Conservation (phyloP, 2,329 filamentous ascomycete genomes). For the Chrysosporium keratinophilum region DNA sequence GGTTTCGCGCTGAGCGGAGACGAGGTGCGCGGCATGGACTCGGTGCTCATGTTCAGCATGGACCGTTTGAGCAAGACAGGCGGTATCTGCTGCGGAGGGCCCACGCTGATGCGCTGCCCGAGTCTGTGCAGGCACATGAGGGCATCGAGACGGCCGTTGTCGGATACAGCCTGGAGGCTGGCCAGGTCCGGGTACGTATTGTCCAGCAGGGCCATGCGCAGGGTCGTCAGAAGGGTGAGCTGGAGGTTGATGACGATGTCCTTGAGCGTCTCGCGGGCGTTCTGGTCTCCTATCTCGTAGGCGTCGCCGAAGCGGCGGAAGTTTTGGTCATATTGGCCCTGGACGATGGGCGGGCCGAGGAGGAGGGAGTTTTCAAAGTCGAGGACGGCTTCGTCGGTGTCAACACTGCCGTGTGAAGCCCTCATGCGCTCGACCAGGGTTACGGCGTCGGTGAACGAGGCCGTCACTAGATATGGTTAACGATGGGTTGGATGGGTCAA, state of each 20-base stretch:
- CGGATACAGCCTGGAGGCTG: slow-evolving; percentile 27
- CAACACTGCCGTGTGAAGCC: background rate
- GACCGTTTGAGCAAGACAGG: background rate
- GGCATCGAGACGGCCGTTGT: slow-evolving; percentile 28
- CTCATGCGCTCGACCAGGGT: slow-evolving; percentile 15
- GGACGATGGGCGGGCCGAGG: slow-evolving; percentile 28
- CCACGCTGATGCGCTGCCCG: slow-evolving; percentile 23
- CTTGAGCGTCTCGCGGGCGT: slow-evolving; percentile 31
- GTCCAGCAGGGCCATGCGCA: slow-evolving; percentile 26
- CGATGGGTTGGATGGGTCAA: slow-evolving; percentile 7
- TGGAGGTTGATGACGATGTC: slow-evolving; percentile 33
- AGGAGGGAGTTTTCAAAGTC: slow-evolving; percentile 28
- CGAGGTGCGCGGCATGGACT: background rate
- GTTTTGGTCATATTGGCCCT: slow-evolving; percentile 29
- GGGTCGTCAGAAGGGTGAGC: slow-evolving; percentile 25
- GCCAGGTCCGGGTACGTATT: slow-evolving; percentile 25
- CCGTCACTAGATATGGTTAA: slow-evolving; percentile 8
- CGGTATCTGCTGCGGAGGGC: background rate
- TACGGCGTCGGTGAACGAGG: slow-evolving; percentile 13
- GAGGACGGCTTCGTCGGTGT: slow-evolving; percentile 2
- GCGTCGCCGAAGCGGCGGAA: slow-evolving; percentile 26
- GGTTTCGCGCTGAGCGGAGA: background rate
- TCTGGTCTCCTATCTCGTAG: slow-evolving; percentile 29
- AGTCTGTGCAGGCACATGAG: slow-evolving; percentile 29
- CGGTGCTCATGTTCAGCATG: background rate